phyloP scores from a whole-genome alignment of 2,329 filamentous ascomycete species.

The Metarhizium album region DNA sequence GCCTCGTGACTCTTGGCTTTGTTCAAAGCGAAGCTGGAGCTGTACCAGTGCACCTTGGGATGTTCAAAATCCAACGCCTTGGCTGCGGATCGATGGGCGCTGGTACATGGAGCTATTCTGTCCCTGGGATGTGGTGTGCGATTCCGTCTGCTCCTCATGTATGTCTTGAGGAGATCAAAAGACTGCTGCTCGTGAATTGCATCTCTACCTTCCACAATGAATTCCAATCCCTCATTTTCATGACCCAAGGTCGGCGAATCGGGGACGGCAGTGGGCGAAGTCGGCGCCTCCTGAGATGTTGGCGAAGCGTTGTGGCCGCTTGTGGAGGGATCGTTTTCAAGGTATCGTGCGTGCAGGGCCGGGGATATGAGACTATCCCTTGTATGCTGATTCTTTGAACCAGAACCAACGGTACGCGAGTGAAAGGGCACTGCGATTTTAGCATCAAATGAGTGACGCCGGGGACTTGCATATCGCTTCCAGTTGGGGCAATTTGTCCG shows the following conservation, averaged over 20 bases:
- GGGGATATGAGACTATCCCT: background rate
- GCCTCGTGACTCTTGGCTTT: constrained; percentile 11
- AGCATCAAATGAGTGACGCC: background rate
- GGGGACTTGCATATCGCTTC: background rate
- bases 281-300: background rate
- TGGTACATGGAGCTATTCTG: background rate
- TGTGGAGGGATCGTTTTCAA: background rate
- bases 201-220: background rate
- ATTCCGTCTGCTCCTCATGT: background rate
- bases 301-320: background rate
- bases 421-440: background rate
- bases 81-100: background rate
- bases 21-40: constrained; percentile 14
- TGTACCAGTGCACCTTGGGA: background rate
- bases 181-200: background rate
- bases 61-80: background rate
- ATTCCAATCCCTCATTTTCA: background rate
- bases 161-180: background rate
- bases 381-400: background rate
- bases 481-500: background rate
- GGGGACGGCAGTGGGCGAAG: background rate
- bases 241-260: constrained; percentile 6
- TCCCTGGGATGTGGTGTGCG: background rate
- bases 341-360: background rate
- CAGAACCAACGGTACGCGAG: background rate